Percentiles rank a stretch among this genome's conserved stretches.
phyloP scores from a whole-genome alignment of 371 early-diverging fungal genomes.

The Haplosporangium sp. region DNA sequence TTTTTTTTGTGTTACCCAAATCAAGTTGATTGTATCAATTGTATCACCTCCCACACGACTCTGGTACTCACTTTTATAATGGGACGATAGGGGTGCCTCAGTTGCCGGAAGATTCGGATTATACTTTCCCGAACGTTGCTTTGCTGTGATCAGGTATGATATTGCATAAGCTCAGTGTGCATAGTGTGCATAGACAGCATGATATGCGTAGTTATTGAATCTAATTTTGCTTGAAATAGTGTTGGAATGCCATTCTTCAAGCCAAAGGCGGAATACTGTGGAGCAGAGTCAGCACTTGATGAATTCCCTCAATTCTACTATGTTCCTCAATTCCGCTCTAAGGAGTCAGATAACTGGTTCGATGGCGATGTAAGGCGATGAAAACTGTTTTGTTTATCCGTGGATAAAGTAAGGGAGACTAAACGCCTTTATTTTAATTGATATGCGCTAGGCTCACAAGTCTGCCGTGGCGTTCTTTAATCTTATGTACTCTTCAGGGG shows the following conservation, averaged over 20 bases:
- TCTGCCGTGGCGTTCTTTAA: neutral
- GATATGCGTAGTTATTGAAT: no score
- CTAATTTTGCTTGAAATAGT: neutral
- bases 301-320: constrained; percentile 11
- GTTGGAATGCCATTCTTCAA: constrained; percentile 12
- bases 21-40: no score
- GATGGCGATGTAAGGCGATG: constrained; percentile 9
- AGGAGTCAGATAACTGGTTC: constrained; percentile 16
- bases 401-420: no score
- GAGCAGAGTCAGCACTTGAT: neutral
- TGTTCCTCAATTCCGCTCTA: constrained; percentile 3
- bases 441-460: neutral
- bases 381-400: neutral
- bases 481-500: neutral
- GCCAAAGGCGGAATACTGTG: neutral
- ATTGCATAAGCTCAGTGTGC: no score
- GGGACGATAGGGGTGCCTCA: constrained; percentile 14
- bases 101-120: constrained; percentile 14
- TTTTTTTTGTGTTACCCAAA: neutral
- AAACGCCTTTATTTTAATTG: neutral
- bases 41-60: no score
- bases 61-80: no score
- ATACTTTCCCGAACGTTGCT: constrained; percentile 29
- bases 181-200: no score
- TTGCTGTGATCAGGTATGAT: constrained; percentile 15